A percentile compares a stretch with the other conserved stretches of the same genome.
Conservation (phyloP, 306 rosid genomes). For the Prunus mume region DNA sequence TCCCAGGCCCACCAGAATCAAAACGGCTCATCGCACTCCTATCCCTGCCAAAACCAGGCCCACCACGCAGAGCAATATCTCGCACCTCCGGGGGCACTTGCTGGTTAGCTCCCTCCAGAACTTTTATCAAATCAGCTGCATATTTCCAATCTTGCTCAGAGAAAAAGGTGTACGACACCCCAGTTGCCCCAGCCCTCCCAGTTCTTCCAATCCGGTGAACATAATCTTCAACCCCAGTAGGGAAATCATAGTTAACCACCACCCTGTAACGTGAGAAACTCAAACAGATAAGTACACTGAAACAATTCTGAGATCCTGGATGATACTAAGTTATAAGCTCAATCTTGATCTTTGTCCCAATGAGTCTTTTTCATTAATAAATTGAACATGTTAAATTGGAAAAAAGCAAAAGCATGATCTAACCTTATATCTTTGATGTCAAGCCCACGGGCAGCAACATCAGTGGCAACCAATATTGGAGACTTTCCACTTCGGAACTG, state of each 20-base stretch:
- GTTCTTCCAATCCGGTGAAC: constrained; percentile 98
- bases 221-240: constrained; percentile 92
- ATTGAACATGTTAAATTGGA: neutral
- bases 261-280: constrained; percentile 50
- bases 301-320: constrained; percentile 6
- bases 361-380: constrained; percentile 1
- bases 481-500: constrained; percentile 93
- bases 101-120: constrained; percentile 98
- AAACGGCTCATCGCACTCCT: constrained; percentile 60
- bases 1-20: constrained; percentile 33
- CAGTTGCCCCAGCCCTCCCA: constrained; percentile 99
- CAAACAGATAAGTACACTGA: neutral
- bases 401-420: constrained; percentile 10
- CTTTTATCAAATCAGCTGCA: constrained; percentile 85
- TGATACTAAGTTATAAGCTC: constrained; percentile 7
- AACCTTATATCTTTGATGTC: constrained; percentile 99
- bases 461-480: constrained; percentile 93
- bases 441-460: constrained; percentile 99
- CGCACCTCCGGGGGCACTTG: constrained; percentile 82
- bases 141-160: constrained; percentile 97
- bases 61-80: constrained; percentile 81
- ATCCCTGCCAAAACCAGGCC: constrained; percentile 75
- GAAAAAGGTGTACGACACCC: constrained; percentile 85
- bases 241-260: constrained; percentile 97
- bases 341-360: constrained; percentile 4